These are phyloP conservation scores for Aureobasidium sp. DNA, from an alignment of 2,329 filamentous ascomycete genomes.

Conservation along the genomic window DNA sequence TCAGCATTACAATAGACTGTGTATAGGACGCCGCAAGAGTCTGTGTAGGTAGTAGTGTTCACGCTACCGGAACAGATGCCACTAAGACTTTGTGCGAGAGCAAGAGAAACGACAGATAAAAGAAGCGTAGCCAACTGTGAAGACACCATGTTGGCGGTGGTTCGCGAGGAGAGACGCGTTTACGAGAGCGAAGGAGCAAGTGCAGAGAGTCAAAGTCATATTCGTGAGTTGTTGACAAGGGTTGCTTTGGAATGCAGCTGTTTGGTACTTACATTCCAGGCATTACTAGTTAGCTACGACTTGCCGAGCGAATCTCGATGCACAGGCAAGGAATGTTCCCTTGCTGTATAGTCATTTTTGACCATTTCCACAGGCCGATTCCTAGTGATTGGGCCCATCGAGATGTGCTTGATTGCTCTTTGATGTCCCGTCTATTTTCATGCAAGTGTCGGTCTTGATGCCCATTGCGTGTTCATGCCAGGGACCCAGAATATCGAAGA, in stretches of 20 bases:
- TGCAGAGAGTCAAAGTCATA: background rate
- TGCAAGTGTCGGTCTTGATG: too few relatives aligned
- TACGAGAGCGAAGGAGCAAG: background rate
- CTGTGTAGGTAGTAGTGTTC: constrained; percentile 6
- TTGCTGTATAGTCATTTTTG: background rate
- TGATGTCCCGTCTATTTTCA: too few relatives aligned
- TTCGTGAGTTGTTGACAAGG: constrained; percentile 7
- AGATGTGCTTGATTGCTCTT: too few relatives aligned
- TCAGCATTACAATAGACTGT: constrained; percentile 17
- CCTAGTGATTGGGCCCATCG: too few relatives aligned
- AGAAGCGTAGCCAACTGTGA: background rate
- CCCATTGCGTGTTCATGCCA: too few relatives aligned
- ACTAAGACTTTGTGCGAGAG: background rate
- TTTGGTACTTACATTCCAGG: constrained; percentile 8
- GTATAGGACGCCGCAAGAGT: constrained; percentile 15
- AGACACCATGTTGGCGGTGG: constrained; percentile 11
- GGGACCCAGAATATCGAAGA: too few relatives aligned
- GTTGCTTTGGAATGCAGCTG: background rate
- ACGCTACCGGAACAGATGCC: background rate
- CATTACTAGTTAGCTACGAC: background rate
- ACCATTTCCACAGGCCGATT: background rate
- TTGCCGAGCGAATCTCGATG: background rate
- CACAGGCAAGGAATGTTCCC: background rate
- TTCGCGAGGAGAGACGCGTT: background rate
- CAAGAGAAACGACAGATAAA: background rate